A percentile compares a stretch with the other conserved stretches of the same genome.
phyloP scores from a whole-genome alignment of 2,329 filamentous ascomycete species.

The Fusarium pseudograminearum region DNA sequence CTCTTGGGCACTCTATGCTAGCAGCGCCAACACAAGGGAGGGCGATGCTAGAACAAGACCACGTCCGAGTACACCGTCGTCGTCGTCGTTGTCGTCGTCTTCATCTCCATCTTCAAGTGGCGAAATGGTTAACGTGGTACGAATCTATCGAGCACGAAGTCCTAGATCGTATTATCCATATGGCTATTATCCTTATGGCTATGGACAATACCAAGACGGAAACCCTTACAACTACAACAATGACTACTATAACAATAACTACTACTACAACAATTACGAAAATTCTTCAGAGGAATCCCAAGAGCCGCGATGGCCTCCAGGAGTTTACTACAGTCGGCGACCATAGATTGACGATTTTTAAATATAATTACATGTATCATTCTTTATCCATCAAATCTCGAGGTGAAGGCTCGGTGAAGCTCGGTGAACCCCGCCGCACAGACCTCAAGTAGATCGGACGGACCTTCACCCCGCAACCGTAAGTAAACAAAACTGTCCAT shows the following conservation, averaged over 20 bases:
- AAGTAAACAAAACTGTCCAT: slow-evolving; percentile 47
- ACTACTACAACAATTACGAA: background rate
- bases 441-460: slow-evolving; percentile 23
- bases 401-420: slow-evolving; percentile 36
- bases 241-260: background rate
- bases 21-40: background rate
- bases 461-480: slow-evolving; percentile 46
- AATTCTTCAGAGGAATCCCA: background rate
- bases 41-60: background rate
- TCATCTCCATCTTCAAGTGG: background rate
- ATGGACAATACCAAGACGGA: slow-evolving; percentile 10
- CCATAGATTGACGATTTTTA: background rate
- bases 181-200: background rate
- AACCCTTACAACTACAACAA: background rate
- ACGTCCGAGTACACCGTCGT: background rate
- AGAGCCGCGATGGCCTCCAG: slow-evolving; percentile 26
- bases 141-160: background rate
- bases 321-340: slow-evolving; percentile 25
- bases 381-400: background rate
- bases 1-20: slow-evolving; percentile 42
- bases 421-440: slow-evolving; percentile 47
- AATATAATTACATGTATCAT: background rate
- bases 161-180: slow-evolving; percentile 1
- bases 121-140: background rate
- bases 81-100: background rate